phyloP scores from a whole-genome alignment of 257 asterid genomes.

The Nicotiana benthamiana region DNA sequence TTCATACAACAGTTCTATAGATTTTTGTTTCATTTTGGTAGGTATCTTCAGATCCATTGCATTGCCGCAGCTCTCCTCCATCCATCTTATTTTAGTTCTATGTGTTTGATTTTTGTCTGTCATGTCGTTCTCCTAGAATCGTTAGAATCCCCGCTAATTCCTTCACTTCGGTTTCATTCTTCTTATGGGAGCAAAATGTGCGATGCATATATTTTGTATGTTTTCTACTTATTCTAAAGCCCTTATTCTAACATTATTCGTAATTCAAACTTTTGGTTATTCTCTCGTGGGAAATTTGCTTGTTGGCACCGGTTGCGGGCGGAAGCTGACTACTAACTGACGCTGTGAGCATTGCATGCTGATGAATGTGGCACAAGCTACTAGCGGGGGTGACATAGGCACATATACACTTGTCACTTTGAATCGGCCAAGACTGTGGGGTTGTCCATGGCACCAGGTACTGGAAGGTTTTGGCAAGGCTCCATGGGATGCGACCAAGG shows the following conservation, averaged over 20 bases:
- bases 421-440: neutral
- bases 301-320: neutral
- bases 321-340: neutral
- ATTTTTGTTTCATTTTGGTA: neutral
- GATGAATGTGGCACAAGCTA: neutral
- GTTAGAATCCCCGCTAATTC: neutral
- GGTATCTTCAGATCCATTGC: neutral
- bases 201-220: neutral
- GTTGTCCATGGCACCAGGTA: neutral
- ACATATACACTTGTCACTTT: neutral
- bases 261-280: neutral
- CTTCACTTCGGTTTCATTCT: neutral
- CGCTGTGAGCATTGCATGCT: neutral
- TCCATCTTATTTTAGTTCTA: neutral
- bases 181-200: neutral
- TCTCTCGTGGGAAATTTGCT: neutral
- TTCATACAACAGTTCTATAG: neutral
- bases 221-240: neutral
- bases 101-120: neutral
- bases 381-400: neutral
- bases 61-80: neutral
- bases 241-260: neutral
- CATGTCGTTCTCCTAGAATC: neutral
- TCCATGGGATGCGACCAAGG: neutral
- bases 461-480: neutral